Evolutionary conservation across 805 yeast species (phyloP).

Genomic region (Vanderwaltozyma yarrowii): DNA sequence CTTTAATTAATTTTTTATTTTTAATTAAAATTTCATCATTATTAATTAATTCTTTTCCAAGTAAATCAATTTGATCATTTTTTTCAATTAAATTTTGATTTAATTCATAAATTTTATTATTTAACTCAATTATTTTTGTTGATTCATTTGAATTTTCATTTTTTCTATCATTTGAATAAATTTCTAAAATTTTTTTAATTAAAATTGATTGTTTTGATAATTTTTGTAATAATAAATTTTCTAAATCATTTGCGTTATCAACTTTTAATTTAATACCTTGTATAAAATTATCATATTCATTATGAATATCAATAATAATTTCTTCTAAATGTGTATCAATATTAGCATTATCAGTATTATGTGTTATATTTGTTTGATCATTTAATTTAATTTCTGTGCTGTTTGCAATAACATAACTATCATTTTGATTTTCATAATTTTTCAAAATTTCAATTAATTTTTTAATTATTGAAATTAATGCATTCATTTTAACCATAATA

Average conservation of each 20-base stretch:
- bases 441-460: slow-evolving; percentile 8
- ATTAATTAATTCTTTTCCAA: too few species aligned
- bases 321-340: slow-evolving; percentile 20
- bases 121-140: too few species aligned
- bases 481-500: slow-evolving; percentile 22
- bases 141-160: not conserved
- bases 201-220: slow-evolving; percentile 14
- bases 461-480: slow-evolving; percentile 13
- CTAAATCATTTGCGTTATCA: slow-evolving; percentile 12
- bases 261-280: slow-evolving; percentile 17
- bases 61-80: too few species aligned
- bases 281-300: slow-evolving; percentile 23
- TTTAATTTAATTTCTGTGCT: slow-evolving; percentile 11
- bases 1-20: too few species aligned
- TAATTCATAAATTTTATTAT: too few species aligned
- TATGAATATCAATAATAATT: slow-evolving; percentile 22
- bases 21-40: too few species aligned
- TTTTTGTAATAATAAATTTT: slow-evolving; percentile 12
- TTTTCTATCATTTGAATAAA: not conserved
- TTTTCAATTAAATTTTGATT: too few species aligned
- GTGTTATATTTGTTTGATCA: not conserved
- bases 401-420: slow-evolving; percentile 10
- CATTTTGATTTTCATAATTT: not conserved
- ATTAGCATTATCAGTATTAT: slow-evolving; percentile 5
- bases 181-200: not conserved